A percentile compares a stretch with the other conserved stretches of the same genome.
Conservation (phyloP, 768 basidiomycete genomes). For the Mycena floridula region DNA sequence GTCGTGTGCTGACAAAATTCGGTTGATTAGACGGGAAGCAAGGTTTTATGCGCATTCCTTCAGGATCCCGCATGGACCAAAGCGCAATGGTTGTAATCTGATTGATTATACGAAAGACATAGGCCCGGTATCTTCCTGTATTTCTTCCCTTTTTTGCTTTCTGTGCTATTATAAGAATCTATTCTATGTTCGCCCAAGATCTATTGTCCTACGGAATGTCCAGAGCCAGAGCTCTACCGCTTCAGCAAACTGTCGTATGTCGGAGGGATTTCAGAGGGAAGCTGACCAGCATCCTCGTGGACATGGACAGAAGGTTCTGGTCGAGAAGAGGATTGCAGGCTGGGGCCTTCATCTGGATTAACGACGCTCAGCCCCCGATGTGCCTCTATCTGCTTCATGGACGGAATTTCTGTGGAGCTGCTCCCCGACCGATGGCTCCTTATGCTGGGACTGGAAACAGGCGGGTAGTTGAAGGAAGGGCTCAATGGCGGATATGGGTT, state of each 20-base stretch:
- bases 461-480: too few relatives aligned
- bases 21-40: constrained; percentile 76
- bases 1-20: constrained; percentile 9
- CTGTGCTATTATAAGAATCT: background rate
- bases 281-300: background rate
- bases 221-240: background rate
- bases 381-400: background rate
- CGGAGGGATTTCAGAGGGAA: background rate
- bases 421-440: too few relatives aligned
- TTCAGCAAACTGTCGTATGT: background rate
- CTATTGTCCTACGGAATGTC: background rate
- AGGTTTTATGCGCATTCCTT: constrained; percentile 91
- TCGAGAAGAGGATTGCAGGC: background rate
- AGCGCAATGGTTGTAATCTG: constrained; percentile 58
- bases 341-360: background rate
- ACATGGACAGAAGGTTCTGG: background rate
- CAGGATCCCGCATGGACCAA: constrained; percentile 94
- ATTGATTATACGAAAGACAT: too few relatives aligned
- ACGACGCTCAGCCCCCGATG: background rate
- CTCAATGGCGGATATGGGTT: too few relatives aligned
- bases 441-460: too few relatives aligned
- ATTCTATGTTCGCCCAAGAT: too few relatives aligned
- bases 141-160: background rate
- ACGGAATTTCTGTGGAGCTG: too few relatives aligned
- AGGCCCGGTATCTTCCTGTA: too few relatives aligned